Evolutionary conservation across 768 basidiomycete species (phyloP), one percentile per base, ranked within the genome.

Genomic region (Panaeolus papilionaceus): DNA sequence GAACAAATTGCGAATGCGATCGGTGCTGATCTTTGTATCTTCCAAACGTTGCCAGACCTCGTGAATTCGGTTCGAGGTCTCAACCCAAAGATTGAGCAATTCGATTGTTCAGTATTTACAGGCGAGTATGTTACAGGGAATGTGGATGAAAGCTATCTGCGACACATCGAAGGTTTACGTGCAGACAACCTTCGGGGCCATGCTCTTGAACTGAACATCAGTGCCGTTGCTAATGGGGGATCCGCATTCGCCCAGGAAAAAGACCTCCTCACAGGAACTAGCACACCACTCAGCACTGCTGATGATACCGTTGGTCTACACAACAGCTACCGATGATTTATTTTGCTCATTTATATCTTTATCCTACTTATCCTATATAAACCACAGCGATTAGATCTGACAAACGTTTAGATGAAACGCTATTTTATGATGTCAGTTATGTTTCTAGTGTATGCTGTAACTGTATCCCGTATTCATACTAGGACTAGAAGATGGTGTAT

Each of bases 21-120:
- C 68, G 96, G 96, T 51, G 98, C 96, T 10, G 98, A 99, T 79
- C 86, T 97, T 44, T 92, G 96, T 77, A 92, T 99, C 75, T 99
- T 92, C 84, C 98, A 99, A 79, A 94, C 93, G 14, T 87, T 99
- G 0, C 84, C 88, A 0, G 96, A 99, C 78, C 88, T 99, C 68
- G 83, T 96, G 67, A 78, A 88, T 23, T 94, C 95, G 20, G 96
- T 98, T 68, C 85, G 91, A 63, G 89, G 93, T 73, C 86, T 95
- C 79, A 98, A 98, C 76, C 86, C 91, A 0, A 76, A 79, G 16
- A 92, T 99, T 75, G 77, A 81, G 63, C 78, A 82, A 8, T 98
- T 99, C 75, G 98, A 99, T 75, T 99, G 97, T 79, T 98, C 97
- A 14, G 97, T 99, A 26, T 99, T 99, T 80, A 95, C 94, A 9